Conservation (phyloP, 352 stramenopile genomes). For the Phytophthora multivora region DNA sequence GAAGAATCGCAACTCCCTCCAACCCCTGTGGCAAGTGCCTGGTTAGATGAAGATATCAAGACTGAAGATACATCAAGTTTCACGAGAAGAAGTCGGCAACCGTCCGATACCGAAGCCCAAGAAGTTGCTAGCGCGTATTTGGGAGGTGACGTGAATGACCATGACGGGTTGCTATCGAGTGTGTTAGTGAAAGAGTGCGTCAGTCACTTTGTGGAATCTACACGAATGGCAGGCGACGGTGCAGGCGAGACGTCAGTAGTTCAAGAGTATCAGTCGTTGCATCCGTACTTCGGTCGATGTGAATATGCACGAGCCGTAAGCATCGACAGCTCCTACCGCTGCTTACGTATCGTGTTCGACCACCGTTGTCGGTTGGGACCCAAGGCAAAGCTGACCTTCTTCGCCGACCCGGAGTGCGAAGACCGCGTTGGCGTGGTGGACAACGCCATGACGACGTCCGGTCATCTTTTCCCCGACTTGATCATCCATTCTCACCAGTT, state of each 20-base stretch:
- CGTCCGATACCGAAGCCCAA: slow-evolving; percentile 68
- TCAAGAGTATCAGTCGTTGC: slow-evolving; percentile 80
- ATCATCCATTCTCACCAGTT: slow-evolving; percentile 78
- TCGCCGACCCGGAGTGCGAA: slow-evolving; percentile 68
- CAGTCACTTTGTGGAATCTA: slow-evolving; percentile 85
- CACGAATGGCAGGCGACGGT: slow-evolving; percentile 67
- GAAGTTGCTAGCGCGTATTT: slow-evolving; percentile 63
- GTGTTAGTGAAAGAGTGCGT: slow-evolving; percentile 87
- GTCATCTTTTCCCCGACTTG: slow-evolving; percentile 60
- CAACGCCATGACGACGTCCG: slow-evolving; percentile 38
- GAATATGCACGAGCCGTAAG: slow-evolving; percentile 75
- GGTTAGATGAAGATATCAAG: slow-evolving; percentile 44
- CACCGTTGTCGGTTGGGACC: slow-evolving; percentile 70
- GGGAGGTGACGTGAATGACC: slow-evolving; percentile 48
- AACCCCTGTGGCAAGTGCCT: slow-evolving; percentile 2
- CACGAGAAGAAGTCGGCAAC: slow-evolving; percentile 38
- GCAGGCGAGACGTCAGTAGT: slow-evolving; percentile 19
- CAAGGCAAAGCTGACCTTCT: slow-evolving; percentile 80
- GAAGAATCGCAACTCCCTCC: slow-evolving; percentile 22
- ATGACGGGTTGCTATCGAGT: slow-evolving; percentile 67
- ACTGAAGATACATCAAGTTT: slow-evolving; percentile 20
- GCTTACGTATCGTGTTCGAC: slow-evolving; percentile 83
- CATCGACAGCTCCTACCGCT: slow-evolving; percentile 56
- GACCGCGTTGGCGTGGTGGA: slow-evolving; percentile 60
- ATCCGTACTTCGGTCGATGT: slow-evolving; percentile 84